A percentile compares a stretch with the other conserved stretches of the same genome.
These are phyloP conservation scores for Aspergillus vadensis DNA, from an alignment of 2,329 filamentous ascomycete genomes.

Conservation along the genomic window DNA sequence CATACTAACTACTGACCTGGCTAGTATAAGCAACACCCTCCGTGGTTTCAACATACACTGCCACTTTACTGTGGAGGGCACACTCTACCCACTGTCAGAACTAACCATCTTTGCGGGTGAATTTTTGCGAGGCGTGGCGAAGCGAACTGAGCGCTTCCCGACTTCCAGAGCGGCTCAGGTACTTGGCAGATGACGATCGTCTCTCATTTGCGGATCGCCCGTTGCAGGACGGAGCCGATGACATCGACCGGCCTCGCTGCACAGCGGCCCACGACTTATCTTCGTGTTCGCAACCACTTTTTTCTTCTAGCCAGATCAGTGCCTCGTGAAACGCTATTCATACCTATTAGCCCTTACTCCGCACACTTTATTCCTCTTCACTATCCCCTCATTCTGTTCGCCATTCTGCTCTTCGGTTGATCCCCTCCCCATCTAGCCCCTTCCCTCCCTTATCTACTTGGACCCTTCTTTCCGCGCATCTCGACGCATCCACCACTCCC, in stretches of 20 bases:
- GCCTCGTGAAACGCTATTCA: conserved; percentile 1
- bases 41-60: neutral
- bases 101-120: neutral
- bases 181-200: conserved; percentile 57
- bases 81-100: neutral
- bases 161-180: conserved; percentile 15
- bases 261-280: conserved; percentile 30
- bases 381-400: neutral
- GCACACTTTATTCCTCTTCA: neutral
- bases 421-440: conserved; percentile 8
- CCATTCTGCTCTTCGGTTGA: conserved; percentile 1
- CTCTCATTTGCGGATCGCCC: conserved; percentile 49
- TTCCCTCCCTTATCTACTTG: conserved; percentile 26
- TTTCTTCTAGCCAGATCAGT: conserved; percentile 10
- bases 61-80: neutral
- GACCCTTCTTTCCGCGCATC: conserved; percentile 13
- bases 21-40: neutral
- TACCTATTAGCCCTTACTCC: neutral
- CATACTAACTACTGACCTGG: neutral
- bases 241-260: conserved; percentile 37
- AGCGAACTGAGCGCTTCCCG: neutral
- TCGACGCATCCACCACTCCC: conserved; percentile 5
- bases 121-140: neutral
- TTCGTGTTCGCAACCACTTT: conserved; percentile 23
- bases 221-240: conserved; percentile 31